Conservation (phyloP, 2,329 filamentous ascomycete genomes). For the Aaosphaeria pasadenensis region DNA sequence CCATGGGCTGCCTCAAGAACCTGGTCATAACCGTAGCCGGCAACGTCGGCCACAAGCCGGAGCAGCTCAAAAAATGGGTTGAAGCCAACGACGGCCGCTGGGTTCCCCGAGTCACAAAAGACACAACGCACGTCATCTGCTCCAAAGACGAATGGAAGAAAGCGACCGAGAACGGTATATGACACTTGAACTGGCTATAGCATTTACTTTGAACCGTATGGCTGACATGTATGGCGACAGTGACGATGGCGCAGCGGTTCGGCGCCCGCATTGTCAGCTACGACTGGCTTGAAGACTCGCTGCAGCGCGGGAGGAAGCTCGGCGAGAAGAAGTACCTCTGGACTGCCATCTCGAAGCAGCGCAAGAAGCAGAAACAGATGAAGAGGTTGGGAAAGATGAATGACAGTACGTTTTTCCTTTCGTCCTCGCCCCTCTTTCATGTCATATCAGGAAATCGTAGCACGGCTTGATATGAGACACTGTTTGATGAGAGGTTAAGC, state of each 20-base stretch:
- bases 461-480: too few relatives aligned
- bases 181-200: too few relatives aligned
- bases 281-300: slow-evolving; percentile 49
- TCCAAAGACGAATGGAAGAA: slow-evolving; percentile 60
- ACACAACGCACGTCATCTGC: slow-evolving; percentile 75
- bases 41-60: slow-evolving; percentile 47
- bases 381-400: slow-evolving; percentile 19
- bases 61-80: slow-evolving; percentile 66
- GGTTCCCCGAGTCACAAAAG: slow-evolving; percentile 50
- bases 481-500: too few relatives aligned
- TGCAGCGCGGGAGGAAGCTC: slow-evolving; percentile 34
- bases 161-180: slow-evolving; percentile 40
- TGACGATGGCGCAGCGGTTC: not conserved
- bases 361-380: slow-evolving; percentile 30
- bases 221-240: not conserved
- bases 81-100: slow-evolving; percentile 60
- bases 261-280: slow-evolving; percentile 37
- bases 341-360: slow-evolving; percentile 19
- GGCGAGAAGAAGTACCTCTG: slow-evolving; percentile 35
- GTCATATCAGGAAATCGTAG: too few relatives aligned
- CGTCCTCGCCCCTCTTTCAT: not conserved
- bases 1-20: slow-evolving; percentile 48
- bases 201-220: not conserved
- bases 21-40: slow-evolving; percentile 59
- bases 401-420: slow-evolving; percentile 20